Percentiles rank a stretch among this genome's conserved stretches.
Evolutionary conservation across 78 protist genomes (phyloP).

Genomic region (Dictyostelium capitatum): DNA sequence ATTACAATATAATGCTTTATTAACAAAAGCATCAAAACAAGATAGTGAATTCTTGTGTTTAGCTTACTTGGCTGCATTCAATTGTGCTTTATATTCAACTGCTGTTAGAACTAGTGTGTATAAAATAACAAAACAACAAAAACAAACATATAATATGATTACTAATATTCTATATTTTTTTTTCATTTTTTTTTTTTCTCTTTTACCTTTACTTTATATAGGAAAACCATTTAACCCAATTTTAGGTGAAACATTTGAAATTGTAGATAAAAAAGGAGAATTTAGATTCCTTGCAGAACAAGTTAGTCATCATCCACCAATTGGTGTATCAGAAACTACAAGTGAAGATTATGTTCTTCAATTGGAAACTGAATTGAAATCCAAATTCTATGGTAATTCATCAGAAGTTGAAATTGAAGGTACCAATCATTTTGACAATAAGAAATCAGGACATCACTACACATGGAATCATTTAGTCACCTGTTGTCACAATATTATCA

Average conservation of each 20-base stretch:
- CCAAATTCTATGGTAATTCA: conserved; percentile 82
- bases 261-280: conserved; percentile 54
- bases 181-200: not conserved
- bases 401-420: conserved; percentile 80
- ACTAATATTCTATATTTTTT: conserved; percentile 21
- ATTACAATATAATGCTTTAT: conserved; percentile 62
- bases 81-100: conserved; percentile 66
- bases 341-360: conserved; percentile 54
- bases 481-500: conserved; percentile 77
- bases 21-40: conserved; percentile 42
- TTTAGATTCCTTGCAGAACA: conserved; percentile 74
- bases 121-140: not conserved
- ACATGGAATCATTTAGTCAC: conserved; percentile 81
- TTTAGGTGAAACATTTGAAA: conserved; percentile 84
- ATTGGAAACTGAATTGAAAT: conserved; percentile 73
- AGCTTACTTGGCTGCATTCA: conserved; percentile 82
- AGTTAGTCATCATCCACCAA: conserved; percentile 86
- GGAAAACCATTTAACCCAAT: conserved; percentile 86
- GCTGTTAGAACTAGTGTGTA: conserved; percentile 80
- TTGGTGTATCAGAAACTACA: conserved; percentile 76
- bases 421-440: conserved; percentile 58
- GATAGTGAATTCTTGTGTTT: conserved; percentile 54
- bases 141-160: not conserved
- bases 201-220: conserved; percentile 1
- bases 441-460: conserved; percentile 57